phyloP scores from a whole-genome alignment of 495 filamentous ascomycete species.

The Amorphotheca resinae region DNA sequence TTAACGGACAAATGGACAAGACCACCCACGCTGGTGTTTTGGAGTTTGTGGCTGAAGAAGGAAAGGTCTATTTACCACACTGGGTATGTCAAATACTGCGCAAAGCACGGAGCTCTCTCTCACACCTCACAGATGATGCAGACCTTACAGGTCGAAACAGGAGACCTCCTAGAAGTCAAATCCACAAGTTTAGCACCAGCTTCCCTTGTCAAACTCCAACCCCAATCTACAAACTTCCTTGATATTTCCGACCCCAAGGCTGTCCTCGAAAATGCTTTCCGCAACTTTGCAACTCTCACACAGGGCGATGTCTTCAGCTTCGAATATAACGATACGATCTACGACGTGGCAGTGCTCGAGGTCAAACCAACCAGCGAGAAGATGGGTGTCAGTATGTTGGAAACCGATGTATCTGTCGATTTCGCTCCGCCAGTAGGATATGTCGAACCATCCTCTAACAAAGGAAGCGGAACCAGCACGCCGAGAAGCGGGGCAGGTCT shows the following conservation, averaged over 20 bases:
- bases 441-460: constrained; percentile 60
- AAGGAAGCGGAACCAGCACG: constrained; percentile 47
- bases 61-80: constrained; percentile 86
- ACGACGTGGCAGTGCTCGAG: constrained; percentile 84
- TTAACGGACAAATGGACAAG: constrained; percentile 63
- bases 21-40: constrained; percentile 87
- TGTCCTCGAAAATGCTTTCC: constrained; percentile 92
- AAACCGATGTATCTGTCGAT: constrained; percentile 91
- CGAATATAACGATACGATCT: constrained; percentile 84
- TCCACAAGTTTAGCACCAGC: constrained; percentile 84
- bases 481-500: constrained; percentile 44
- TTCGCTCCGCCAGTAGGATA: constrained; percentile 92
- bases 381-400: constrained; percentile 79
- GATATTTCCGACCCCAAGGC: constrained; percentile 96
- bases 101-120: neutral
- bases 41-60: constrained; percentile 96
- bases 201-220: constrained; percentile 87
- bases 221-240: constrained; percentile 81
- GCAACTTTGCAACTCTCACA: constrained; percentile 86
- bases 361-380: constrained; percentile 70
- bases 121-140: constrained; percentile 65
- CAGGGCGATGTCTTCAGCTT: constrained; percentile 91
- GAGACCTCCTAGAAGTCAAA: constrained; percentile 88
- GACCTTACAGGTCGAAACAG: constrained; percentile 74
- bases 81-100: constrained; percentile 51